A percentile compares a stretch with the other conserved stretches of the same genome.
Conservation (phyloP, 169 alveolate genomes). For the Plasmodium coatneyi region DNA sequence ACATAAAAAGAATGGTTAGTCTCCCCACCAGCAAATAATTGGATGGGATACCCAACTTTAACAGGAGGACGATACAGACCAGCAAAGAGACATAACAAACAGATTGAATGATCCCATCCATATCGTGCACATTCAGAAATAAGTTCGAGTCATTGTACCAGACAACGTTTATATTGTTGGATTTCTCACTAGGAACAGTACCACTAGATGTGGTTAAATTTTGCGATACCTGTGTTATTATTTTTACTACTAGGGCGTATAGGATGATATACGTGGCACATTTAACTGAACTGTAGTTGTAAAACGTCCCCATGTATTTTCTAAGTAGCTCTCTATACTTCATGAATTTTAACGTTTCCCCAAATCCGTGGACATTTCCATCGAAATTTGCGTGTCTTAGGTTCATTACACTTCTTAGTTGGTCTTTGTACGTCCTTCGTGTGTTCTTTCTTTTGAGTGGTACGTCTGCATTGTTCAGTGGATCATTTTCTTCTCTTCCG, state of each 20-base stretch:
- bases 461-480: not conserved
- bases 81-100: constrained; percentile 19
- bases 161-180: not conserved
- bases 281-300: constrained; percentile 57
- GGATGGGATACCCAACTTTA: constrained; percentile 61
- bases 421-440: not conserved
- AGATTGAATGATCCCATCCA: constrained; percentile 57
- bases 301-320: constrained; percentile 76
- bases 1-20: constrained; percentile 61
- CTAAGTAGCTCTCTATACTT: constrained; percentile 82
- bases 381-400: not conserved
- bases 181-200: not conserved
- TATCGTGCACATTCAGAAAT: constrained; percentile 41
- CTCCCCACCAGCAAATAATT: constrained; percentile 70
- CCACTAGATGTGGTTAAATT: constrained; percentile 55
- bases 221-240: constrained; percentile 75
- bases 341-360: constrained; percentile 81
- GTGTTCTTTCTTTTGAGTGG: not conserved
- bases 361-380: constrained; percentile 68
- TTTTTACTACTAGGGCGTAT: constrained; percentile 67
- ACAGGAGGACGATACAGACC: constrained; percentile 17
- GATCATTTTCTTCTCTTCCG: not conserved
- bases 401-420: not conserved
- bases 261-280: constrained; percentile 68
- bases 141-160: constrained; percentile 36